Percentiles rank a stretch among this genome's conserved stretches.
These are phyloP conservation scores for Coemansia sp. DNA, from an alignment of 192 early-diverging fungal species.

Conservation along the genomic window DNA sequence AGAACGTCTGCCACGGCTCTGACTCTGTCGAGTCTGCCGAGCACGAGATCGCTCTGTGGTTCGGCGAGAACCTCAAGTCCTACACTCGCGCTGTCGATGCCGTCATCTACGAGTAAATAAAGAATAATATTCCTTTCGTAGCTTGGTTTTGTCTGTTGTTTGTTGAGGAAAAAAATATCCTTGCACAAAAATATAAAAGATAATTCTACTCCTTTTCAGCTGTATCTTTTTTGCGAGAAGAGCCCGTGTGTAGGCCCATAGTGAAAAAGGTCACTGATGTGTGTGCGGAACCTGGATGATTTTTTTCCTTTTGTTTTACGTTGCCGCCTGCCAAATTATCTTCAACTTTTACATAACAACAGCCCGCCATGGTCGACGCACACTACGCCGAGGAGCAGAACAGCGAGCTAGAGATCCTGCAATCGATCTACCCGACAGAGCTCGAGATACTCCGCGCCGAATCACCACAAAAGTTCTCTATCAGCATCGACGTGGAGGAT, in stretches of 20 bases:
- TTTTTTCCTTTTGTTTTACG: not conserved
- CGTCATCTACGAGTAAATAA: constrained; percentile 76
- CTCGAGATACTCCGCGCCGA: constrained; percentile 60
- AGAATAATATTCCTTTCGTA: constrained; percentile 10
- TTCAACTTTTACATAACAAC: not conserved
- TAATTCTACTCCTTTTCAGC: too few species aligned
- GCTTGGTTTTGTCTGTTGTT: not conserved
- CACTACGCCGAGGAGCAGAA: constrained; percentile 81
- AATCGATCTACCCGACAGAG: constrained; percentile 83
- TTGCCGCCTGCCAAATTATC: not conserved
- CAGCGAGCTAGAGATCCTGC: constrained; percentile 78
- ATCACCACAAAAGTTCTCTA: constrained; percentile 60
- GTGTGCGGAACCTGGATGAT: not conserved
- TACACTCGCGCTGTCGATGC: constrained; percentile 66
- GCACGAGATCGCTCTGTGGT: constrained; percentile 88
- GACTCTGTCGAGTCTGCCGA: constrained; percentile 88
- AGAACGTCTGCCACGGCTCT: constrained; percentile 93
- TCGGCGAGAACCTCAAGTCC: constrained; percentile 66
- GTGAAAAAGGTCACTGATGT: not conserved
- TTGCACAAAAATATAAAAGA: not conserved
- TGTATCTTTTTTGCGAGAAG: too few species aligned
- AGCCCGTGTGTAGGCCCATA: too few species aligned
- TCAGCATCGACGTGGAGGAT: constrained; percentile 66
- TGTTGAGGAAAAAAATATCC: not conserved
- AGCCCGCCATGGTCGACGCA: constrained; percentile 32